These are phyloP conservation scores for Colletotrichum eleusines DNA, from an alignment of 2,329 filamentous ascomycete genomes.

Conservation along the genomic window DNA sequence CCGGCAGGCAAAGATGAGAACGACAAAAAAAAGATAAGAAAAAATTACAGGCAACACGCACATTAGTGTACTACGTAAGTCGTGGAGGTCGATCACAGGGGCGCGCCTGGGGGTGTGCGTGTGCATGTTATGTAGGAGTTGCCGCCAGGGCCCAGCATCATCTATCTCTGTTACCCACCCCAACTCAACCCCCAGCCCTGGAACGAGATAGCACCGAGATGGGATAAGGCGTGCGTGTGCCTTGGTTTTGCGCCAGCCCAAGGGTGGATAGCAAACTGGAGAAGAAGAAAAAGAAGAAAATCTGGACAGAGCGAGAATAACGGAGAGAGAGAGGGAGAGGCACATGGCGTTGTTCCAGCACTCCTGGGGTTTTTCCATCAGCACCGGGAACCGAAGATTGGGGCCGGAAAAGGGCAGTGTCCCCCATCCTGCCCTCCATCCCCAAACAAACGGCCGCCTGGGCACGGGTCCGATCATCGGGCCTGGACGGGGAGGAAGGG, in stretches of 20 bases:
- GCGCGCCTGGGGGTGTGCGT: background rate
- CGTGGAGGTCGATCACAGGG: background rate
- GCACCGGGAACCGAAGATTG: background rate
- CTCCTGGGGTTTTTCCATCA: background rate
- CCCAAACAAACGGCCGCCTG: conserved; percentile 12
- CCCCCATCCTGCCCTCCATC: background rate
- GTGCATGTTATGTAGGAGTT: background rate
- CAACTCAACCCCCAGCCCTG: conserved; percentile 3
- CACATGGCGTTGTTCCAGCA: too few species aligned
- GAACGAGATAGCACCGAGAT: conserved; percentile 1
- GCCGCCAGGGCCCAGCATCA: background rate
- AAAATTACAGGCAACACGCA: background rate
- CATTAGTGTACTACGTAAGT: background rate
- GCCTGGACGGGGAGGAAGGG: background rate
- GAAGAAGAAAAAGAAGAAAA: too few species aligned
- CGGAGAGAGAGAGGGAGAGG: too few species aligned
- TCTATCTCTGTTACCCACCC: too few species aligned
- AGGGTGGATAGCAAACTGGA: too few species aligned
- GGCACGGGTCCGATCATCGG: conserved; percentile 19
- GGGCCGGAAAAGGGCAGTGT: background rate
- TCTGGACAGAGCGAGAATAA: too few species aligned
- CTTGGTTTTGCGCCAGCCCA: background rate
- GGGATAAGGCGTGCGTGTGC: background rate
- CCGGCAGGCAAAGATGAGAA: conserved; percentile 4
- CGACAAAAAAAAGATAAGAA: too few species aligned